Evolutionary conservation across 1,284 basidiomycete genomes (phyloP), one percentile per base, ranked within the genome.

Genomic region (Ceratobasidium sp.): DNA sequence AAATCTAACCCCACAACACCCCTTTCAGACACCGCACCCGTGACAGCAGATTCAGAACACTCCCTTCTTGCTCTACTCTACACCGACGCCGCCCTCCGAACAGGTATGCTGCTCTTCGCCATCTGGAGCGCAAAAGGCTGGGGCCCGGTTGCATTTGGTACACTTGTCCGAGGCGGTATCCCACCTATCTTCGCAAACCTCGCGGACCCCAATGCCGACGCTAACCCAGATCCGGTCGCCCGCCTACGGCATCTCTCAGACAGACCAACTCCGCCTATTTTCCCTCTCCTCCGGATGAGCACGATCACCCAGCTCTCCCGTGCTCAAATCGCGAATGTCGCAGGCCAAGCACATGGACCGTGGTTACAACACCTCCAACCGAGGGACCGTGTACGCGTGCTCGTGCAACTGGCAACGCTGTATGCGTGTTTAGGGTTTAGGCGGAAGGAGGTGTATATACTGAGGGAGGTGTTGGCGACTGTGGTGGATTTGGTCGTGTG

Each of bases 81-180:
- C 81, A 87, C 85, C 65, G 87, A 85, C 54, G 88, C 89, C 69
- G 86, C 92, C 69, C 84, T 94, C 11, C 88, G 93, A 48, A 92
- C 93, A 79, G 83, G 90, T 4, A 87, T 87, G 5, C 84, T 94
- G 47, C 84, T 94, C 24, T 91, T 94, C 78, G 85, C 91, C 33
- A 86, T 94, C 19, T 97, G 94, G 93, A 90, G 91, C 41, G 88
- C 92, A 1, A 94, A 94, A 80, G 95, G 95, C 29, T 96, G 93
- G 93, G 93, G 93, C 8, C 89, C 90, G 0, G 86, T 93, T 36
- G 91, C 94, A 2, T 91, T 95, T 77, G 90, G 89, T 17, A 89
- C 89, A 7, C 89, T 96, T 88, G 81, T 94, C 47, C 89, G 91
- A 75, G 86, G 88, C 59, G 90, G 86, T 41, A 86, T 84, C 60